Evolutionary conservation across 176 grass and related monocot genomes (phyloP).

Genomic region (Canna indica): DNA sequence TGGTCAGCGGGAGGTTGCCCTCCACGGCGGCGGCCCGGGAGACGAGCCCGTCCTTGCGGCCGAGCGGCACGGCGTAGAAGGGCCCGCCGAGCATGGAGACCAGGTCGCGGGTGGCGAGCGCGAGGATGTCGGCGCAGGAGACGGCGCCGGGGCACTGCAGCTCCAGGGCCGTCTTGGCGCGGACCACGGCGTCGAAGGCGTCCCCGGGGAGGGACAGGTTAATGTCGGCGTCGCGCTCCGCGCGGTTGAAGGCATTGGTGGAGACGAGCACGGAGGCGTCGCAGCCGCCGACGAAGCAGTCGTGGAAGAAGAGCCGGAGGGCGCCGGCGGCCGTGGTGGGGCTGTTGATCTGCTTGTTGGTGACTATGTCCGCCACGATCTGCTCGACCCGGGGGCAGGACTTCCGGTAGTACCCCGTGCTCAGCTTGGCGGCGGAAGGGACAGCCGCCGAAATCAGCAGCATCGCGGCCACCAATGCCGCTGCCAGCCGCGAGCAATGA

Average conservation of each 20-base stretch:
- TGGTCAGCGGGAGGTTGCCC: constrained; percentile 2
- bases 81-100: constrained; percentile 6
- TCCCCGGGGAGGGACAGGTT: constrained; percentile 9
- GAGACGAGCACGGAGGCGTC: constrained; percentile 11
- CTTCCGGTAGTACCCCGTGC: not conserved
- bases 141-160: constrained; percentile 18
- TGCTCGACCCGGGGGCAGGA: constrained; percentile 5
- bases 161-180: constrained; percentile 5
- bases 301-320: constrained; percentile 10
- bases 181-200: constrained; percentile 9
- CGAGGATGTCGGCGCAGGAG: constrained; percentile 15
- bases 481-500: not conserved
- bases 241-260: constrained; percentile 8
- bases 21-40: constrained; percentile 3
- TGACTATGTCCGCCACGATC: constrained; percentile 8
- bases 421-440: not conserved
- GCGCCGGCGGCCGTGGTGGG: constrained; percentile 12
- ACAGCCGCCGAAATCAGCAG: not conserved
- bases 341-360: constrained; percentile 7
- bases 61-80: constrained; percentile 4
- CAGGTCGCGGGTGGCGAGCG: constrained; percentile 11
- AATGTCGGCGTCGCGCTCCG: constrained; percentile 5
- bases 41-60: constrained; percentile 1
- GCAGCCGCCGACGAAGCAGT: constrained; percentile 16
- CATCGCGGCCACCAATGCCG: not conserved